Evolutionary conservation across 2,329 filamentous ascomycete species (phyloP), one percentile per base, ranked within the genome.

Genomic region (Pestalotiopsis sp.): DNA sequence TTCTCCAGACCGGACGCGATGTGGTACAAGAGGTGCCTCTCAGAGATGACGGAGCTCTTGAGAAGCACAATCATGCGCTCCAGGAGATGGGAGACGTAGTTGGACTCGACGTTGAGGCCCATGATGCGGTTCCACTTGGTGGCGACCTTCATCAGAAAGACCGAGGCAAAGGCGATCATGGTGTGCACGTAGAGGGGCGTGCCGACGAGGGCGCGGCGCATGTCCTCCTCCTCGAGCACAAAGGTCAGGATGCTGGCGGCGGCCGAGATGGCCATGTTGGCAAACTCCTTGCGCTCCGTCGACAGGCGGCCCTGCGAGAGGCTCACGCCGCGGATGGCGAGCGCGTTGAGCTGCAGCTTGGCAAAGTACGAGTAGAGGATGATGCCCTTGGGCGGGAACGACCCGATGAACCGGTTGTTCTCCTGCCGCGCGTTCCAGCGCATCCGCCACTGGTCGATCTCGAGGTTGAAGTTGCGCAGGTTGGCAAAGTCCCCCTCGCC

Each of bases 1-100:
- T 80, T 80, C 57, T 75, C 75, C 1, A 81, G 70, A 0, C 79
- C 80, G 4, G 66, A 73, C 4, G 79, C 79, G n/a, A 80, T 81
- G 66, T 81, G 79, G 66, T 77, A 75, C 23, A 80, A 71, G 7
- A 81, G 72, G 68, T 81, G 79, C n/a, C 78, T 72, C 6, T 81
- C 77, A 4, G 77, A 77, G 4, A 78, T 78, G 38, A 76, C 73
- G 5, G 73, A 73, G 27, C 72, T 75, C 25, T 74, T 76, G 2
- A 81, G 70, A 1, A 81, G 72, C 6, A 70, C 66, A 41, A 80
- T 78, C 70, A 80, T 77, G 56, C 73, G 74, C 49, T 75, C 72
- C 20, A 82, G 67, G 2, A 81, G 73, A 14, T 75, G 73, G 2
- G 72, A 75, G 6, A 79, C 77, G 31, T 78, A 76, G 6, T 68